Base-by-base conservation (phyloP, 306 rosid species). In the Lithocarpus polystachyus region DNA sequence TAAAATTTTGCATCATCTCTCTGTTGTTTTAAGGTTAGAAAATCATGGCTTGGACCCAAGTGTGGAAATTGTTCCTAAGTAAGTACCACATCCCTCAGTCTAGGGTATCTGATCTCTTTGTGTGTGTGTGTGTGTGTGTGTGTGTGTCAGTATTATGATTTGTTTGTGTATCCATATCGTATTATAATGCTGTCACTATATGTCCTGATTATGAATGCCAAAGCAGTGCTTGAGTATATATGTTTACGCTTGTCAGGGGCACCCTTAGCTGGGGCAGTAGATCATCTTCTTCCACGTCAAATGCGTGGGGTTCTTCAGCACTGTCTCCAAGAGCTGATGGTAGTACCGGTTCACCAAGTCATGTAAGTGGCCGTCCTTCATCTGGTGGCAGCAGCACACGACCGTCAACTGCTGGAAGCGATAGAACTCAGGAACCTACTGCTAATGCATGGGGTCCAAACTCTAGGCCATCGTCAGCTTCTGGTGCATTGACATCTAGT, bases 31-130 rank as follows among this genome's bases (percentile, higher is more conserved):
- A 85, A 96, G 99, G 96, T 88, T 91, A 84, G 99, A 96, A 91
- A 96, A 93, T 83, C 94, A 89, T 72, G 99, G 98, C 77, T 70
- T 88, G 79, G 94, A 96, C 78, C 98, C 97, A 55, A 90, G 80
- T 78, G 98, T 96, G 87, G 97, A 93, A 87, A 93, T 96, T 84
- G 99, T 96, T 74, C 99, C 97, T 87, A 96, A 86, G 99, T 96
- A 88, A 90, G 97, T 84, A 54, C 26, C 81, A 26, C 33, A 79
- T 82, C 24, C 52, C 33, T 74, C 52, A 40, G 61, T 60, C 52
- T 54, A 22, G 71, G 55, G 56, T 22, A 45, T 69, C 54, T 79
- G 72, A 53, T 33, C 26, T 59, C 57, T 26, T 19, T 62, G n/a
- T 62, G 19, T 62, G 18, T 26, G 6, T 31, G 24, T 65, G 71